phyloP scores from a whole-genome alignment of 345 rosid species.

The Aquilaria yunnanensis region DNA sequence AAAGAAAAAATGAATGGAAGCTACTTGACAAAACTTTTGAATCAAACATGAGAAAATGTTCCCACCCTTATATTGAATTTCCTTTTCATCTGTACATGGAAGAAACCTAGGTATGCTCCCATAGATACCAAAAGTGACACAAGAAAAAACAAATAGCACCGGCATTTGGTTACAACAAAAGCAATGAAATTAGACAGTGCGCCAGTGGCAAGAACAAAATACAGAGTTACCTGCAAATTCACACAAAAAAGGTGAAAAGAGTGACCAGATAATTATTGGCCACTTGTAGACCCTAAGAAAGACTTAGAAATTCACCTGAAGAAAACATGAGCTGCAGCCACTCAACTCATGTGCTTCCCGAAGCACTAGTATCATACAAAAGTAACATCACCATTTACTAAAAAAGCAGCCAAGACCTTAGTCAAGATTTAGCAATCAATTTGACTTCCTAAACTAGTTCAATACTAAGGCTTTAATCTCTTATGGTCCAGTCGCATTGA shows the following conservation, averaged over 20 bases:
- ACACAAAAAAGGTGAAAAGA: conserved; percentile 9
- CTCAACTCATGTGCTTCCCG: conserved; percentile 81
- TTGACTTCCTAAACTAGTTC: too few species aligned
- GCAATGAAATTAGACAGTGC: conserved; percentile 43
- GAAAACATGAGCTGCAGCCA: conserved; percentile 75
- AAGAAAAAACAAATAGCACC: conserved; percentile 63
- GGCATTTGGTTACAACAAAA: conserved; percentile 50
- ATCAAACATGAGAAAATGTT: neutral
- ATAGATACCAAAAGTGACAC: conserved; percentile 39
- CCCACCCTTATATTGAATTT: conserved; percentile 86
- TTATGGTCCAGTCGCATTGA: too few species aligned
- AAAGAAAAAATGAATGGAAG: too few species aligned
- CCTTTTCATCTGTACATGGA: conserved; percentile 54
- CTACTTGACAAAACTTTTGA: too few species aligned
- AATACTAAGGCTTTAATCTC: too few species aligned
- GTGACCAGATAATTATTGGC: neutral
- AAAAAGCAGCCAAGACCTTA: too few species aligned
- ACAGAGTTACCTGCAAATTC: conserved; percentile 53
- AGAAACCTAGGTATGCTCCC: conserved; percentile 63
- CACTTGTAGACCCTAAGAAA: neutral
- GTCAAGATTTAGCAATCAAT: too few species aligned
- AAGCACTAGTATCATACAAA: conserved; percentile 18
- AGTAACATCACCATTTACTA: neutral
- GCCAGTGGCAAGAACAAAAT: conserved; percentile 43
- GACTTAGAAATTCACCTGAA: conserved; percentile 46